Conservation (phyloP, 208 protist species). For the Crithidia expoeki region DNA sequence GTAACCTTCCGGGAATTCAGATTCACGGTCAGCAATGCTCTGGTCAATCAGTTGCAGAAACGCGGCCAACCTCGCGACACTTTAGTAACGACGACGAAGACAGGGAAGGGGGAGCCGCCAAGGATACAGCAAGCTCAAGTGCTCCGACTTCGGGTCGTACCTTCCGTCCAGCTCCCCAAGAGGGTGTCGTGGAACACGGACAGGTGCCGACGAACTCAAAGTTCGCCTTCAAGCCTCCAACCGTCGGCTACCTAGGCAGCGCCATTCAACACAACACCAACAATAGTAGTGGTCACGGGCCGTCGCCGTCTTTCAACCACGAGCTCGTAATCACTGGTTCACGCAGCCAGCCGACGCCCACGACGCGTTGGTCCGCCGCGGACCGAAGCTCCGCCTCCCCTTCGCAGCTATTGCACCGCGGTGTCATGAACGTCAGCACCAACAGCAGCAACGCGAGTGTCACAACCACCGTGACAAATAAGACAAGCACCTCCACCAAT, state of each 20-base stretch:
- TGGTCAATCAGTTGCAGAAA: too few species aligned
- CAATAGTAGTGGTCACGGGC: not conserved
- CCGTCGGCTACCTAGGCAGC: constrained; percentile 2
- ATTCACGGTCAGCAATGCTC: too few species aligned
- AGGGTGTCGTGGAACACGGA: not conserved
- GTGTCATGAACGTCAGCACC: constrained; percentile 1
- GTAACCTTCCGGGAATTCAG: too few species aligned
- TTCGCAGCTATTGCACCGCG: constrained; percentile 9
- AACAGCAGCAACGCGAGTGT: constrained; percentile 16
- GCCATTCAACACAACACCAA: not conserved
- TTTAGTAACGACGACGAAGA: too few species aligned
- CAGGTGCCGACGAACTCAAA: not conserved
- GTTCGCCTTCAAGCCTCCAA: not conserved
- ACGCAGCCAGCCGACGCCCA: not conserved
- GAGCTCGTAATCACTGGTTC: constrained; percentile 5
- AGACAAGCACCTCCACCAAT: not conserved
- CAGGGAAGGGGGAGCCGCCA: too few species aligned
- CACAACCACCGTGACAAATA: not conserved
- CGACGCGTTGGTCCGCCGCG: constrained; percentile 8
- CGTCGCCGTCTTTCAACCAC: not conserved
- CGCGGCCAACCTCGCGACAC: too few species aligned
- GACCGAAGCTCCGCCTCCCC: constrained; percentile 4
- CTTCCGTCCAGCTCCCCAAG: not conserved
- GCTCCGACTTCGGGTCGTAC: not conserved
- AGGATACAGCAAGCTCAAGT: not conserved